phyloP scores from a whole-genome alignment of 129 eudicot species.

The Deinandra increscens region DNA sequence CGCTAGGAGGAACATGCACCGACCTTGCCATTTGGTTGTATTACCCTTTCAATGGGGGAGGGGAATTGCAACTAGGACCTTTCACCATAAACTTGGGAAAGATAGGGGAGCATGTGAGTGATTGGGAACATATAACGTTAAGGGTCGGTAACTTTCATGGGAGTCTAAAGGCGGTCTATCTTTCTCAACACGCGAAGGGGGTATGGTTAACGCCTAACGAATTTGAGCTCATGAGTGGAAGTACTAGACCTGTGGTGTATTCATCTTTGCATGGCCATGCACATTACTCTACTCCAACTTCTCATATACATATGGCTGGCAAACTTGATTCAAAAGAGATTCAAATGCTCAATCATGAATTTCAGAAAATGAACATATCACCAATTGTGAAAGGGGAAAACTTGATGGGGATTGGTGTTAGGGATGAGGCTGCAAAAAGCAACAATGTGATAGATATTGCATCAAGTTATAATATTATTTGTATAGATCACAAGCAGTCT shows the following conservation, averaged over 20 bases:
- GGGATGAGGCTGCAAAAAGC: constrained; percentile 33
- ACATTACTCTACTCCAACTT: constrained; percentile 8
- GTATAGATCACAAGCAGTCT: not conserved
- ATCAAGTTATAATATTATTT: constrained; percentile 10
- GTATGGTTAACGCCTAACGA: constrained; percentile 29
- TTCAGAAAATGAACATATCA: not conserved
- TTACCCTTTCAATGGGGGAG: constrained; percentile 53
- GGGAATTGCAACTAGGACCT: constrained; percentile 32
- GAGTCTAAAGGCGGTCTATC: constrained; percentile 21
- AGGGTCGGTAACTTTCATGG: constrained; percentile 41
- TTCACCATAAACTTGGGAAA: constrained; percentile 19
- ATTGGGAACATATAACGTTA: constrained; percentile 50
- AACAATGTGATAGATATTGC: constrained; percentile 26
- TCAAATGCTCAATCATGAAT: not conserved
- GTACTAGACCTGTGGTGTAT: constrained; percentile 35
- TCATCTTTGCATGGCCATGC: constrained; percentile 48
- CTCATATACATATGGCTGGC: not conserved
- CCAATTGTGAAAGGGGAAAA: constrained; percentile 1
- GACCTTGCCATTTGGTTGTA: constrained; percentile 44
- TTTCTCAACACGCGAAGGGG: constrained; percentile 38
- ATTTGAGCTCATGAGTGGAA: constrained; percentile 12
- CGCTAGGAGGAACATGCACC: constrained; percentile 31
- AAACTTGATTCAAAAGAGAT: not conserved
- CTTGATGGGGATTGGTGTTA: constrained; percentile 17
- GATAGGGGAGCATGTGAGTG: constrained; percentile 46